These are phyloP conservation scores for Erodium maritimum DNA, from an alignment of 345 rosid species.

Conservation along the genomic window DNA sequence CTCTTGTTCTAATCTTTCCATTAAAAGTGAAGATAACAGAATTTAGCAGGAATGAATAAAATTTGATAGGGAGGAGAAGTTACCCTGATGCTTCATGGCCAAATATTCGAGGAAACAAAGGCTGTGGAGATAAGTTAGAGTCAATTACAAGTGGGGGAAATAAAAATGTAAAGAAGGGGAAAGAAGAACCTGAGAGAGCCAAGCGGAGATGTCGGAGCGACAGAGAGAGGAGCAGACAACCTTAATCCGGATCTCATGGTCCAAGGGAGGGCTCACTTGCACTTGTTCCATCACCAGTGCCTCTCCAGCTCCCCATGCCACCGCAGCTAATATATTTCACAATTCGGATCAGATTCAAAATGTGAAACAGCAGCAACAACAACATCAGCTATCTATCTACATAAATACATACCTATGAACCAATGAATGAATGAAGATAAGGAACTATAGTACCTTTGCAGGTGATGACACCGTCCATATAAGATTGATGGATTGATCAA, in stretches of 20 bases:
- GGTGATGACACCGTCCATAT: constrained; percentile 17
- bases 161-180: background rate
- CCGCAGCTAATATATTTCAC: constrained; percentile 49
- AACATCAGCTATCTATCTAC: background rate
- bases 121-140: constrained; percentile 26
- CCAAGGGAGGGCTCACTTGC: constrained; percentile 66
- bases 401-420: too few species aligned
- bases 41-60: too few species aligned
- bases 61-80: constrained; percentile 4
- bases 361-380: background rate
- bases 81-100: constrained; percentile 98
- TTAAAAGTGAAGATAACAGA: too few species aligned
- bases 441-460: constrained; percentile 22
- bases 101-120: constrained; percentile 80
- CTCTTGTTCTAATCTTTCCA: too few species aligned
- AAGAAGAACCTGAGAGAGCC: constrained; percentile 57
- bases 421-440: background rate
- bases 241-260: constrained; percentile 73
- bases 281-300: constrained; percentile 75
- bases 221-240: constrained; percentile 82
- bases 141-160: background rate
- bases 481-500: too few species aligned
- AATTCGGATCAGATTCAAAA: background rate
- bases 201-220: constrained; percentile 72
- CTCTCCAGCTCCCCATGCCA: constrained; percentile 83